Evolutionary conservation across 768 basidiomycete genomes (phyloP).

Genomic region (Lentinula detonsa): DNA sequence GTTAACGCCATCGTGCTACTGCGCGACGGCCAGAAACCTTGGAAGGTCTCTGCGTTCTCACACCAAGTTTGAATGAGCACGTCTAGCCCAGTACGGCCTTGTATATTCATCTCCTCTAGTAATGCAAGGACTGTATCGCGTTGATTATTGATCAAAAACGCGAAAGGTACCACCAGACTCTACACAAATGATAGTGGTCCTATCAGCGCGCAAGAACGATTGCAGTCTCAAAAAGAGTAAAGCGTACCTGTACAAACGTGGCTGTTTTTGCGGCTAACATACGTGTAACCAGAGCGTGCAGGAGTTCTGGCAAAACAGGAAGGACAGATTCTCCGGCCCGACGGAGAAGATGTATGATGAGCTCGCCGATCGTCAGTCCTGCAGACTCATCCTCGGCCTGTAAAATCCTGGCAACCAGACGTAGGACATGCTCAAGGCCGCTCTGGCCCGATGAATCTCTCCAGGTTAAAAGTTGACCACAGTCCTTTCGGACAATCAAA

Average conservation of each 20-base stretch:
- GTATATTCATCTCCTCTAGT: constrained; percentile 60
- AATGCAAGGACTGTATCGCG: constrained; percentile 73
- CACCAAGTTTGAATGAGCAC: constrained; percentile 91
- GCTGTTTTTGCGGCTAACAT: constrained; percentile 86
- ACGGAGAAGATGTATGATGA: constrained; percentile 89
- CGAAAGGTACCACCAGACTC: constrained; percentile 90
- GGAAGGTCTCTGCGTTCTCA: constrained; percentile 91
- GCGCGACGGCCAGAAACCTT: constrained; percentile 89
- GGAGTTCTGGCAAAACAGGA: constrained; percentile 80
- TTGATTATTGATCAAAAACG: constrained; percentile 87
- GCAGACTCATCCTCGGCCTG: constrained; percentile 84
- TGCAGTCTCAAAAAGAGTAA: not conserved
- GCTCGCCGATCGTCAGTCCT: constrained; percentile 88
- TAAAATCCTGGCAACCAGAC: constrained; percentile 72
- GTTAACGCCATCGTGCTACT: constrained; percentile 80
- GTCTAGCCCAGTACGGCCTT: constrained; percentile 67
- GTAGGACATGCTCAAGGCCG: constrained; percentile 72
- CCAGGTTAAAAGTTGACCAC: constrained; percentile 76
- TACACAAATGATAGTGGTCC: constrained; percentile 18
- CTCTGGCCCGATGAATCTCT: constrained; percentile 55
- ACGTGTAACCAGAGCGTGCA: constrained; percentile 76
- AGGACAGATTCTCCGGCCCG: constrained; percentile 75
- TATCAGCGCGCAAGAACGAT: not conserved
- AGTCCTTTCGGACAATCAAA: constrained; percentile 81
- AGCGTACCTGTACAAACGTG: constrained; percentile 76